Conservation (phyloP, 2,329 filamentous ascomycete species). For the Exophiala xenobiotica region DNA sequence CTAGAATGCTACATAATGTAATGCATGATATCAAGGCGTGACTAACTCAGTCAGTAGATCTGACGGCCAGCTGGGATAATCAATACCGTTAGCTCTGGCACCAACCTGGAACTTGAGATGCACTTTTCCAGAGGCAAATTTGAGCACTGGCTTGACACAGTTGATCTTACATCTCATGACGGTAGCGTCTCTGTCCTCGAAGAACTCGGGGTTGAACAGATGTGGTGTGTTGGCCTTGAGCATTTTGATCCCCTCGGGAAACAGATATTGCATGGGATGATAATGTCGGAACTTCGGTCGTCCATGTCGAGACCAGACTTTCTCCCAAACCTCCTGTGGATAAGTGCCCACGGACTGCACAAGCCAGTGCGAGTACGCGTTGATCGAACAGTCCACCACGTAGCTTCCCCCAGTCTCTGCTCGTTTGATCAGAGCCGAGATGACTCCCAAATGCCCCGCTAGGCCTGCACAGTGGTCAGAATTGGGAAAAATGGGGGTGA, state of each 20-base stretch:
- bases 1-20: too few relatives aligned
- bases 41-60: too few relatives aligned
- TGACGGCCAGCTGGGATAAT: too few relatives aligned
- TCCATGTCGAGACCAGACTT: slow-evolving; percentile 47
- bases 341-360: slow-evolving; percentile 40
- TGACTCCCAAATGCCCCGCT: slow-evolving; percentile 66
- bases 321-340: slow-evolving; percentile 46
- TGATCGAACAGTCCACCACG: slow-evolving; percentile 8
- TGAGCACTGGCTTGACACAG: too few relatives aligned
- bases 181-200: slow-evolving; percentile 40
- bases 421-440: slow-evolving; percentile 62
- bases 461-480: slow-evolving; percentile 68
- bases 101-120: too few relatives aligned
- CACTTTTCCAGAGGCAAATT: too few relatives aligned
- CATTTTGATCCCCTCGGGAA: slow-evolving; percentile 43
- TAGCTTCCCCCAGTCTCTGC: slow-evolving; percentile 51
- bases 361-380: slow-evolving; percentile 45
- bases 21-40: too few relatives aligned
- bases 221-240: slow-evolving; percentile 37
- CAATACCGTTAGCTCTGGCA: too few relatives aligned
- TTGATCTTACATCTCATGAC: not conserved
- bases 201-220: slow-evolving; percentile 51
- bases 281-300: slow-evolving; percentile 51
- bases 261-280: slow-evolving; percentile 46
- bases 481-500: slow-evolving; percentile 52